phyloP scores from a whole-genome alignment of 768 basidiomycete species.

The Russula foetens region DNA sequence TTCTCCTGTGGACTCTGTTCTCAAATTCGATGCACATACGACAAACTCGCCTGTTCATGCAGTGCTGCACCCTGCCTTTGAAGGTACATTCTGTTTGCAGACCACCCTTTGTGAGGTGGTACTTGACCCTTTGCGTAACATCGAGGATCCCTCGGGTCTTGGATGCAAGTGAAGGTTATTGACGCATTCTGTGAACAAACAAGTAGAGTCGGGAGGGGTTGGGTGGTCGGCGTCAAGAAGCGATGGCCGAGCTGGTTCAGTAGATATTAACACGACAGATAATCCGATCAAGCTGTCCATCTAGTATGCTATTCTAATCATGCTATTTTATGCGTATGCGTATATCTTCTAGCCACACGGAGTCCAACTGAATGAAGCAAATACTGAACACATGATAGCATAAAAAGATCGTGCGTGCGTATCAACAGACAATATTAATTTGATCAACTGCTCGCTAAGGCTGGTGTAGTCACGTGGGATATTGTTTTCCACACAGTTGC shows the following conservation, averaged over 20 bases:
- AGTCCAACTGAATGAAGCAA: no score
- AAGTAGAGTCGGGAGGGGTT: not conserved
- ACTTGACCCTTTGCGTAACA: conserved; percentile 20
- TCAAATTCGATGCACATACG: conserved; percentile 28
- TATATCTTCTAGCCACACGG: no score
- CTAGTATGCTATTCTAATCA: not conserved
- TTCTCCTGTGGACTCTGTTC: conserved; percentile 31
- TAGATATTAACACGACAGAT: conserved; percentile 2
- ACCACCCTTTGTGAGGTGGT: conserved; percentile 22
- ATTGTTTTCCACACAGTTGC: no score
- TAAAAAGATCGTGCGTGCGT: no score
- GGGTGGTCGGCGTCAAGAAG: not conserved
- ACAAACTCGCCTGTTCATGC: conserved; percentile 25
- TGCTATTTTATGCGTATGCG: no score
- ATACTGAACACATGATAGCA: no score
- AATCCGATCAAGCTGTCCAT: not conserved
- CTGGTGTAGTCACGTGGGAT: no score
- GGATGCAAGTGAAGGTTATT: conserved; percentile 27
- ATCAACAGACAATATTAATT: no score
- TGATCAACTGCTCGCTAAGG: no score
- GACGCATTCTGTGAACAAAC: not conserved
- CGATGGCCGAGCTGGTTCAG: not conserved
- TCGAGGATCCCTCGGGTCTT: conserved; percentile 30
- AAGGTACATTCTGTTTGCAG: conserved; percentile 32
- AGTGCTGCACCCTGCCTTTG: conserved; percentile 32